Base-by-base conservation (phyloP, 345 rosid species). In the Diplotaxis tenuifolia region DNA sequence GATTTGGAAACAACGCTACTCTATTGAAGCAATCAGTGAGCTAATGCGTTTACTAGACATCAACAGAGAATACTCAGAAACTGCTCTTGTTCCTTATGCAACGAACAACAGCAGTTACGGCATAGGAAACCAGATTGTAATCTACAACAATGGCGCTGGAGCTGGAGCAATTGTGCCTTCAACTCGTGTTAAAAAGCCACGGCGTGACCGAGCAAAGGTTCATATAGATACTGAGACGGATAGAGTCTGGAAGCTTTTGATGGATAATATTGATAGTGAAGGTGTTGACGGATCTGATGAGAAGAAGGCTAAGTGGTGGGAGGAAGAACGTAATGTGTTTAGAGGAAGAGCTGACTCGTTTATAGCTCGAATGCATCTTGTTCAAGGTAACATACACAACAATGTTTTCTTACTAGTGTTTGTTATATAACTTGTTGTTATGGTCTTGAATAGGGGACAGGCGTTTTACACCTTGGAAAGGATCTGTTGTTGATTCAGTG, bases 401-500 rank as follows among this genome's bases (percentile, higher is more conserved):
- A 4, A n/a, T 2, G 25, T 6, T 6, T 29, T 19, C 34, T 10
- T 31, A 31, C 64, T 9, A 31, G 52, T 66, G 16, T 42, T n/a
- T 40, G 65, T 38, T 58, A 36, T 18, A 50, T 34, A 25, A 59
- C 70, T 66, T 78, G 47, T 23, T 69, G 49, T 23, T 60, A 50
- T 66, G 78, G 56, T 61, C 15, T 65, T 62, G 15, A 56, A 54
- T 89, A 95, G 99, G 99, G 23, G 98, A 96, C 75, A 83, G 99
- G 59, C 87, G 97, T 57, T 96, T 96, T 83, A 86, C 98, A 27
- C 87, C 81, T 57, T 96, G 98, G 99, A 96, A 96, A 57, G 99
- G 98, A 68, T 96, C 99, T 1, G 96, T 89, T 22, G 90, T 96
- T 47, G 99, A 96, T 83, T 96, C 98, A 4, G 98, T 96, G 4